A percentile compares a stretch with the other conserved stretches of the same genome.
Conservation (phyloP, 805 yeast species). For the Phaffomyces thermotolerans region DNA sequence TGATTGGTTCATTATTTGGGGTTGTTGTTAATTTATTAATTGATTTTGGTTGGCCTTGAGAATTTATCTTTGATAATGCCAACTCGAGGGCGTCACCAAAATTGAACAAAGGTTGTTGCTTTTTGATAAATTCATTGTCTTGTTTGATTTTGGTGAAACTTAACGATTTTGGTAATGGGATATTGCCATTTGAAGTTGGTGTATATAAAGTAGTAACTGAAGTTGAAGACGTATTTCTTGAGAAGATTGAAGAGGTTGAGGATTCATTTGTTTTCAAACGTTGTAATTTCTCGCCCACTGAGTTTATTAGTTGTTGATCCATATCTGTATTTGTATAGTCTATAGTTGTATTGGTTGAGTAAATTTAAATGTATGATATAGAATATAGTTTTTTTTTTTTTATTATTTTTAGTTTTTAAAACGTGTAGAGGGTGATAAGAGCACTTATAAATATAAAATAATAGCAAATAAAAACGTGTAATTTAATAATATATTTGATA, state of each 20-base stretch:
- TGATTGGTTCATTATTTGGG: slow-evolving; percentile 19
- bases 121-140: background rate
- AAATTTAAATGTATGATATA: too few species aligned
- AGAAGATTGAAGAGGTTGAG: slow-evolving; percentile 14
- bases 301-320: slow-evolving; percentile 3
- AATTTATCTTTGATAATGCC: slow-evolving; percentile 7
- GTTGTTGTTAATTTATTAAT: slow-evolving; percentile 21
- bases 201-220: slow-evolving; percentile 15
- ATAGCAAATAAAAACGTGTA: too few species aligned
- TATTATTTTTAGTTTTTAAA: background rate
- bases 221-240: slow-evolving; percentile 20
- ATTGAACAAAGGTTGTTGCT: background rate
- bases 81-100: slow-evolving; percentile 13
- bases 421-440: background rate
- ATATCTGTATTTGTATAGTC: background rate
- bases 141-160: slow-evolving; percentile 18
- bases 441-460: too few species aligned
- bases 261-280: slow-evolving; percentile 21
- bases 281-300: slow-evolving; percentile 12
- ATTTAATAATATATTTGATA: too few species aligned
- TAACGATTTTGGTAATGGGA: slow-evolving; percentile 8
- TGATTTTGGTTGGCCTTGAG: slow-evolving; percentile 17
- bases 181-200: background rate
- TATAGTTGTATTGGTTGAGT: too few species aligned
- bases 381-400: too few species aligned